These are phyloP conservation scores for Mycena galopus DNA, from an alignment of 768 basidiomycete species.

Conservation along the genomic window DNA sequence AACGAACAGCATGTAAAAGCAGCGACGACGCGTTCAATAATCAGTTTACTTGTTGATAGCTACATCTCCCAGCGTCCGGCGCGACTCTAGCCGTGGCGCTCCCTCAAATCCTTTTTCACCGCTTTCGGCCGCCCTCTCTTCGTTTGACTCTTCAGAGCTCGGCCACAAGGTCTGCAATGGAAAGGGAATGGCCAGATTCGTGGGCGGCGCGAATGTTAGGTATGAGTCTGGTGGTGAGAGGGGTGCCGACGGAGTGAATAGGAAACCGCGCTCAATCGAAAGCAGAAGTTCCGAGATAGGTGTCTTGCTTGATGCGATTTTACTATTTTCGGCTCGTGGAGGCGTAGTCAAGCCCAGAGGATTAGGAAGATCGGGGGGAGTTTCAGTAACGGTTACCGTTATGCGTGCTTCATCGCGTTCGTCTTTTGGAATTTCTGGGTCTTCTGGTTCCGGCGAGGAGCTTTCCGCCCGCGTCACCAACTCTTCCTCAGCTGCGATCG, in stretches of 20 bases:
- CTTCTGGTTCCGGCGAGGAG: neutral
- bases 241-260: constrained; percentile 73
- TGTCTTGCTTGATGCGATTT: constrained; percentile 52
- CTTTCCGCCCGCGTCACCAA: neutral
- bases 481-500: neutral
- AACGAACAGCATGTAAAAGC: constrained; percentile 23
- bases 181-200: constrained; percentile 35
- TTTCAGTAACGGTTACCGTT: neutral
- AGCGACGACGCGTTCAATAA: constrained; percentile 9
- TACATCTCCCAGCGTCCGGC: constrained; percentile 38
- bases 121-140: constrained; percentile 20
- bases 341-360: constrained; percentile 12
- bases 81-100: constrained; percentile 33
- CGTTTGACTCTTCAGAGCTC: constrained; percentile 16
- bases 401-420: neutral
- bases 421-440: neutral
- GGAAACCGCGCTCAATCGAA: constrained; percentile 77
- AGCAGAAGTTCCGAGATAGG: constrained; percentile 75
- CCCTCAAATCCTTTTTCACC: constrained; percentile 26
- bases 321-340: constrained; percentile 6
- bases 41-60: constrained; percentile 35
- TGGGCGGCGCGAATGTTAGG: constrained; percentile 23
- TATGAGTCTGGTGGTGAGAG: constrained; percentile 70
- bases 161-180: constrained; percentile 27
- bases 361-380: neutral